Evolutionary conservation across 2,329 filamentous ascomycete genomes (phyloP).

Genomic region (Beauveria asiatica): DNA sequence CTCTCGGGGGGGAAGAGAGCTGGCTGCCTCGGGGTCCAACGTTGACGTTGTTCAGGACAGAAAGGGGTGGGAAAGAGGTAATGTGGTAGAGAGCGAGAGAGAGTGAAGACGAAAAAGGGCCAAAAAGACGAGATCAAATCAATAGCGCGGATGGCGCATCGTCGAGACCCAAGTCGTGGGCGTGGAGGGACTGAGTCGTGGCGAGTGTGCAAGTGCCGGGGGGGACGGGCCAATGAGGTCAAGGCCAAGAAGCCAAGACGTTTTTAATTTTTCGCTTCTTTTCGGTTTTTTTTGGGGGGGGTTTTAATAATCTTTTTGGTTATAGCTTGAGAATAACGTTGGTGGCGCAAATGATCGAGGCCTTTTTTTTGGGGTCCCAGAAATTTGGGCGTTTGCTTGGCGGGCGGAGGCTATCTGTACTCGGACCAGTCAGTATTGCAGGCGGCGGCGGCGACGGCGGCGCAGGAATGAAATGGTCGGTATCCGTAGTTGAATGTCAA

Average conservation of each 20-base stretch:
- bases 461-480: no score
- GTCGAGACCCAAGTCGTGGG: constrained; percentile 1
- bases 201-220: constrained; percentile 4
- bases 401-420: neutral
- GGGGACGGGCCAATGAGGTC: neutral
- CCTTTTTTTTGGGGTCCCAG: neutral
- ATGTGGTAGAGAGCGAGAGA: neutral
- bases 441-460: neutral
- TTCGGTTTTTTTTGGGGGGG: neutral
- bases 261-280: neutral
- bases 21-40: no score
- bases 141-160: constrained; percentile 9
- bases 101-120: neutral
- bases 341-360: constrained; percentile 1
- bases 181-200: constrained; percentile 1
- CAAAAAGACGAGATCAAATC: neutral
- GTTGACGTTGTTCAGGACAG: no score
- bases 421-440: neutral
- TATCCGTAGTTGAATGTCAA: no score
- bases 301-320: neutral
- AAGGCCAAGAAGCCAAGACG: constrained; percentile 2
- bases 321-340: neutral
- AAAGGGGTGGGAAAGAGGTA: no score
- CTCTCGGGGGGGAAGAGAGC: neutral
- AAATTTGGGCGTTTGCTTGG: neutral